Base-by-base conservation (phyloP, 176 grass and related monocot genomes). In the Phoenix roebelenii region DNA sequence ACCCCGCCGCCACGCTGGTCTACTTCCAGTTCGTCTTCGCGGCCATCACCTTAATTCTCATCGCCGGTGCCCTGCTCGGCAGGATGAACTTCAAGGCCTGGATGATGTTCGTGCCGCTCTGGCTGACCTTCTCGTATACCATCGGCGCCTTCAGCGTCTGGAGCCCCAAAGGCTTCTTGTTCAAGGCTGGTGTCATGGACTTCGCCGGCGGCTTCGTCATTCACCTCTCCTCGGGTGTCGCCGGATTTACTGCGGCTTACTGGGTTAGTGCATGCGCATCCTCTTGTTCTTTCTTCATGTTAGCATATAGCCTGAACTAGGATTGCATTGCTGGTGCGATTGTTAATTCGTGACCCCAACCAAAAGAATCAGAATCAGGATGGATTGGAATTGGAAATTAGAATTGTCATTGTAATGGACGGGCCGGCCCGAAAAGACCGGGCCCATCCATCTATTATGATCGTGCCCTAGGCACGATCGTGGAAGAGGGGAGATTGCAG, bases 11-110 rank as follows among this genome's bases (percentile, higher is more conserved):
- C 44, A 85, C 89, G 26, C 89, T 95, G 24, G 65, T 95, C 24
- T 89, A 78, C 69, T 95, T 95, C 59, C 82, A 95, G 74, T 95
- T 85, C 67, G 82, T 85, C 18, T 85, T 89, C 72, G 89, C 89
- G 7, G 89, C 82, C 64, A 95, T 95, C 79, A 85, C 89, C 39
- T 76, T 85, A 52, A 72, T 95, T 44, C 85, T 95, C 60, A 69
- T 85, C 54, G 82, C 85, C 18, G 89, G 89, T 12, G 75, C 85
- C 48, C 74, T 95, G 17, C 89, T 89, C 3, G 85, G 89, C 5
- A 73, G 85, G 39, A 79, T 89, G 79, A 76, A 80, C 29, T 80
- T 89, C 54, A 78, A 75, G 35, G 89, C 89, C 0, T 95, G 89
- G 85, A 95, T 95, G 76, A 29, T 85, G 16, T 89, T 95, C 67